Percentiles rank a stretch among this genome's conserved stretches.
phyloP scores from a whole-genome alignment of 2,329 filamentous ascomycete genomes.

The Boeremia exigua region DNA sequence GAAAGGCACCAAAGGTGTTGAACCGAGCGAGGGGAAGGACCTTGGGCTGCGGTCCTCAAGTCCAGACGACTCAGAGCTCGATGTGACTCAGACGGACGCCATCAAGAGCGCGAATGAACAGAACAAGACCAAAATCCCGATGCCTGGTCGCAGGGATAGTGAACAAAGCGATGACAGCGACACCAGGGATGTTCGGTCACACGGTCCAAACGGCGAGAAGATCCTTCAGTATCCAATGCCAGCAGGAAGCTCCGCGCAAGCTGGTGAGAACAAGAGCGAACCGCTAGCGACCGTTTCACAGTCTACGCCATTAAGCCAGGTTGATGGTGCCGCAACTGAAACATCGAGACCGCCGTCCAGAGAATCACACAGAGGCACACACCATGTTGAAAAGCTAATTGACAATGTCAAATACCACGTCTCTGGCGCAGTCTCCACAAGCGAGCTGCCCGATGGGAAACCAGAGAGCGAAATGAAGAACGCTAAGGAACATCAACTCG shows the following conservation, averaged over 20 bases:
- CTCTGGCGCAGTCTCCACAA: slow-evolving; percentile 44
- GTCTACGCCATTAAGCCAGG: slow-evolving; percentile 25
- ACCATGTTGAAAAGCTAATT: slow-evolving; percentile 28
- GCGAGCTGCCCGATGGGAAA: slow-evolving; percentile 51
- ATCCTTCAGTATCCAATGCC: slow-evolving; percentile 36
- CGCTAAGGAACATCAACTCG: slow-evolving; percentile 42
- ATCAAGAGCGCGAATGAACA: slow-evolving; percentile 55
- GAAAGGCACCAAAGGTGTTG: slow-evolving; percentile 61
- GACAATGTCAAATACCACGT: slow-evolving; percentile 39
- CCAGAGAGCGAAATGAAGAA: slow-evolving; percentile 50
- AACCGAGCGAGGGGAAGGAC: slow-evolving; percentile 62
- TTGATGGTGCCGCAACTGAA: slow-evolving; percentile 14
- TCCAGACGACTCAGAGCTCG: slow-evolving; percentile 62
- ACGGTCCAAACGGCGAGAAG: slow-evolving; percentile 45
- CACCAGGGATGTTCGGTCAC: slow-evolving; percentile 49
- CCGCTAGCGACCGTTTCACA: slow-evolving; percentile 19
- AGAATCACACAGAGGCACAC: slow-evolving; percentile 28
- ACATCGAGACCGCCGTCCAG: slow-evolving; percentile 1
- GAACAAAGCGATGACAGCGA: slow-evolving; percentile 41
- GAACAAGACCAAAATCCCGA: slow-evolving; percentile 33
- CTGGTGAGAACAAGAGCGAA: slow-evolving; percentile 23
- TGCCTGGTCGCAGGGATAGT: slow-evolving; percentile 33
- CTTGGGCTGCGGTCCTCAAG: slow-evolving; percentile 72
- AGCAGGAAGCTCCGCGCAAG: slow-evolving; percentile 19
- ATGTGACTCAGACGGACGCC: slow-evolving; percentile 76